These are phyloP conservation scores for Alternaria rosae DNA, from an alignment of 2,329 filamentous ascomycete species.

Conservation along the genomic window DNA sequence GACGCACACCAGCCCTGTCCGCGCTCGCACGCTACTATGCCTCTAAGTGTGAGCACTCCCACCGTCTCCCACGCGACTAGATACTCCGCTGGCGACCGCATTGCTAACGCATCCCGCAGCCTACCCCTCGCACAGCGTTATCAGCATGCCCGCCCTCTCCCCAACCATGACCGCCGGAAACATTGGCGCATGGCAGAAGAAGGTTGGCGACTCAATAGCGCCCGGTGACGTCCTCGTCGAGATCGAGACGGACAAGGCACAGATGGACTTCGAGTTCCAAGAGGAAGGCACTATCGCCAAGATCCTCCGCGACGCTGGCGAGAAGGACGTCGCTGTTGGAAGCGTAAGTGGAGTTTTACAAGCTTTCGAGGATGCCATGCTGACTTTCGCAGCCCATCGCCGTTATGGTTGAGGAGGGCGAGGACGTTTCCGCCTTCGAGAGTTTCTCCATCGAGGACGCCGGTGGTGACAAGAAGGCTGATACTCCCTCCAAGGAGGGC, in stretches of 20 bases:
- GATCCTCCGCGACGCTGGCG: slow-evolving; percentile 88
- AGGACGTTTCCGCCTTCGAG: slow-evolving; percentile 87
- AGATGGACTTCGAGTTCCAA: slow-evolving; percentile 99
- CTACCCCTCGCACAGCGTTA: slow-evolving; percentile 91
- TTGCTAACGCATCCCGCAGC: slow-evolving; percentile 65
- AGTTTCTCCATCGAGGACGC: slow-evolving; percentile 89
- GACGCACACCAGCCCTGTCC: slow-evolving; percentile 61
- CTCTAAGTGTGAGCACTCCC: slow-evolving; percentile 66
- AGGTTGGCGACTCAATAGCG: slow-evolving; percentile 83
- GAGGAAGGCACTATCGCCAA: slow-evolving; percentile 96
- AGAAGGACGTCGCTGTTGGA: slow-evolving; percentile 93
- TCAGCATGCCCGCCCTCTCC: slow-evolving; percentile 97
- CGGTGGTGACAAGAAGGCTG: slow-evolving; percentile 77
- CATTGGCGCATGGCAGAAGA: slow-evolving; percentile 98
- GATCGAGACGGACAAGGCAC: slow-evolving; percentile 99
- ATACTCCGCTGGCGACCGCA: slow-evolving; percentile 5
- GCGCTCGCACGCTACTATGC: slow-evolving; percentile 72
- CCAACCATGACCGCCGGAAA: slow-evolving; percentile 97
- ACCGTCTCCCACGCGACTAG: neutral
- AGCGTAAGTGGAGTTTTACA: slow-evolving; percentile 67
- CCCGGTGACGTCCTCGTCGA: slow-evolving; percentile 96
- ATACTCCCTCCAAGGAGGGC: slow-evolving; percentile 68
- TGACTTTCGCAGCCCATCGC: slow-evolving; percentile 80
- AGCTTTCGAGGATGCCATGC: slow-evolving; percentile 12
- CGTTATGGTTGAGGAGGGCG: slow-evolving; percentile 89